phyloP scores from a whole-genome alignment of 306 rosid species.

The Cicer arietinum region DNA sequence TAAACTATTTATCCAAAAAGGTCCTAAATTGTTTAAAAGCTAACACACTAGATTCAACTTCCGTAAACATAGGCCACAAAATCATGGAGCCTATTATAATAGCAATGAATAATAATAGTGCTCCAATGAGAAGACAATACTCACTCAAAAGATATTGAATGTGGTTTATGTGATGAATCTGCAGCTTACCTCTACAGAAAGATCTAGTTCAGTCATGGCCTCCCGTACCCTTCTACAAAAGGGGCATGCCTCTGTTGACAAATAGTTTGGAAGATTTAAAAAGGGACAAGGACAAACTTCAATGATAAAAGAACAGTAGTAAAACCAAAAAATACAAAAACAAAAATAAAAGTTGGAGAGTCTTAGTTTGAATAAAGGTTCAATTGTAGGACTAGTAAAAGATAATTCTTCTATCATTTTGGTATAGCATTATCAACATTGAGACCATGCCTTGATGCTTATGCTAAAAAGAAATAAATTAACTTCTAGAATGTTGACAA shows the following conservation, averaged over 20 bases:
- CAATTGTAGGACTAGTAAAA: conserved; percentile 11
- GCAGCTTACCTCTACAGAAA: conserved; percentile 78
- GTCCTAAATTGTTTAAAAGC: conserved; percentile 12
- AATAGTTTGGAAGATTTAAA: conserved; percentile 44
- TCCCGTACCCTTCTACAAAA: conserved; percentile 97
- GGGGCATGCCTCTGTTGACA: conserved; percentile 95
- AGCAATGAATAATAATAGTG: conserved; percentile 33
- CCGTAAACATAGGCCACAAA: neutral
- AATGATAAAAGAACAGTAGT: conserved; percentile 24
- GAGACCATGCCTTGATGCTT: neutral
- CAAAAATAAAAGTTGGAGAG: conserved; percentile 1
- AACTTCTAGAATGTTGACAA: conserved; percentile 15
- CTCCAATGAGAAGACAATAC: conserved; percentile 30
- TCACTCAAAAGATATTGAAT: conserved; percentile 25
- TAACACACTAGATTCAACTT: conserved; percentile 32
- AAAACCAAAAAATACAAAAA: neutral
- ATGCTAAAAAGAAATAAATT: conserved; percentile 27
- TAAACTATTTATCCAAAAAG: too few relatives aligned
- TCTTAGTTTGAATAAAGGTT: conserved; percentile 28
- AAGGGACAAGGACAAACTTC: conserved; percentile 17
- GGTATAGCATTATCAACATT: conserved; percentile 18
- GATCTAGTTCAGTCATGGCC: conserved; percentile 92
- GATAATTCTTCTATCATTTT: conserved; percentile 10
- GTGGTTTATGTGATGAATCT: conserved; percentile 29
- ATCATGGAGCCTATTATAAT: conserved; percentile 25